Base-by-base conservation (phyloP, 768 basidiomycete genomes). In the Mycena vulgaris region DNA sequence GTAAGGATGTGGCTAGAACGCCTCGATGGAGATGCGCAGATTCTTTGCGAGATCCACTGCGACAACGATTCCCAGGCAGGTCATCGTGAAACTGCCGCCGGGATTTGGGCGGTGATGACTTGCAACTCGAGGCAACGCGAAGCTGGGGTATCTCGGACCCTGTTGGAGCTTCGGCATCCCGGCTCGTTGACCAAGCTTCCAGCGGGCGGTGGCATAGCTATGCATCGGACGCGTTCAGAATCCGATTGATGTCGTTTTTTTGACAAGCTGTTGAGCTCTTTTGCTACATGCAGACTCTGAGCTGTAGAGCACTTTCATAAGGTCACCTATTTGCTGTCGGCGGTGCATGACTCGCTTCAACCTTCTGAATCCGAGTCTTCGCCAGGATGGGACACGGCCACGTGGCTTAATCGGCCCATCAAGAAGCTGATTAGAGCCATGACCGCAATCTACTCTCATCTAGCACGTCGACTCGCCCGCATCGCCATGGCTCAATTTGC, bases 401-500 rank as follows among this genome's bases (percentile, higher is more conserved):
- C 47, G 53, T 65, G 53, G 5, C 63, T 23, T 48, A 7, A 19
- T 6, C 35, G 23, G 42, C 42, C 5, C 19, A 5, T 11, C 40
- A 27, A 13, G 37, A 28, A 28, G 23, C 47, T 45, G 59, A 61
- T 61, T 60, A 48, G 52, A 28, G n/a, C n/a, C n/a, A n/a, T 42
- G 51, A 45, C 30, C 35, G 19, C 59, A 47, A 23, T 8, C 21
- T 59, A 28, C 55, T 55, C 63, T 25, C 28, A 25, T 6, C 4
- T 47, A 5, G 31, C 23, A 2, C 42, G 23, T 49, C 48, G 62
- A 4, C 39, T 63, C 37, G 21, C 66, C 52, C 70, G 42, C 39
- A 68, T 28, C 33, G 83, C 76, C 73, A 91, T 92, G 90, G 75
- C 87, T 55, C 82, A 80, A 64, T 73, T 79, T 59, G 81, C 79